Evolutionary conservation across 495 filamentous ascomycete species (phyloP).

Genomic region (Rhypophila decipiens): DNA sequence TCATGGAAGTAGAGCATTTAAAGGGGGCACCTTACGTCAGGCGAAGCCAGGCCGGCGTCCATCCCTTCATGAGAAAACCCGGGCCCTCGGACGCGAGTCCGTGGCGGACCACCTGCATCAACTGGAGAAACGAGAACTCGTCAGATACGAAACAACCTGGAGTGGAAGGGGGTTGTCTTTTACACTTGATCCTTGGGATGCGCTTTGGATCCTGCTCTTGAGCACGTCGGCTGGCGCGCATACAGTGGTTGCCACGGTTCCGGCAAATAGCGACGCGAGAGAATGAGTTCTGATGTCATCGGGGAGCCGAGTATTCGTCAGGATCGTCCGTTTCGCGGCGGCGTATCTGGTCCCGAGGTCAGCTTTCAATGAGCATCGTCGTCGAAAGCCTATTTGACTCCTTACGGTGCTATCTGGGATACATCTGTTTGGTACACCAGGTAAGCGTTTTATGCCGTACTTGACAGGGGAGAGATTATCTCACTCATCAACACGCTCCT

Average conservation of each 20-base stretch:
- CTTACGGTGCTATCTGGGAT: conserved; percentile 31
- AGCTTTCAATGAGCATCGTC: not conserved
- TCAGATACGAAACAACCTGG: not conserved
- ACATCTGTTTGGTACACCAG: conserved; percentile 23
- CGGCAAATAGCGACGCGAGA: conserved; percentile 27
- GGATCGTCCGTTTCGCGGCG: conserved; percentile 23
- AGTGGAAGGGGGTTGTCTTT: not conserved
- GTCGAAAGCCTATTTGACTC: not conserved
- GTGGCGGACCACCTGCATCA: conserved; percentile 21
- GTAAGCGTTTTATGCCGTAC: not conserved
- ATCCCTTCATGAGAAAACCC: conserved; percentile 35
- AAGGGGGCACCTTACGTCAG: conserved; percentile 21
- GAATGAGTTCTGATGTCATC: conserved; percentile 32
- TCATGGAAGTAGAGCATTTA: not conserved
- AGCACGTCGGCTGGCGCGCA: conserved; percentile 36
- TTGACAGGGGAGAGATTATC: not conserved
- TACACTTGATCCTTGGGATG: conserved; percentile 14
- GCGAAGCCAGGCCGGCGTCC: conserved; percentile 36
- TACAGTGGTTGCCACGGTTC: conserved; percentile 32
- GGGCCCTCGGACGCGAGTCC: conserved; percentile 27
- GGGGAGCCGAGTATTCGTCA: conserved; percentile 17
- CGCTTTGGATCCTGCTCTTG: conserved; percentile 34
- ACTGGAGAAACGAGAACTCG: conserved; percentile 4
- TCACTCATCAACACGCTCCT: conserved; percentile 37
- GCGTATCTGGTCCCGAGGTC: conserved; percentile 17